Conservation (phyloP, 169 alveolate genomes). For the Plasmodium knowlesi region DNA sequence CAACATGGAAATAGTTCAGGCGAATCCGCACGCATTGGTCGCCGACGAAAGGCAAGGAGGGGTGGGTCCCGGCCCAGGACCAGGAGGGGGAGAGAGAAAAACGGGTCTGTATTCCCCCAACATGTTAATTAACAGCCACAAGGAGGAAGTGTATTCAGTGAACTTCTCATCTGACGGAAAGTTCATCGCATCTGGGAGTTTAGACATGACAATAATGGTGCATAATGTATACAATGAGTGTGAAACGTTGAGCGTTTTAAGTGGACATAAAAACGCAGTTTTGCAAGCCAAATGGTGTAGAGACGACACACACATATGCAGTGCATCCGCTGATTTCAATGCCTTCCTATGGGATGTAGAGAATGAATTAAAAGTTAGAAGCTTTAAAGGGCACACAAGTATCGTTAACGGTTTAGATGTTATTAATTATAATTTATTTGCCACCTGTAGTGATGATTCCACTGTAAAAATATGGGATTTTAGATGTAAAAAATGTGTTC, state of each 20-base stretch:
- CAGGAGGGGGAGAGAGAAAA: slow-evolving; percentile 44
- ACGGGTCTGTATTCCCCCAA: slow-evolving; percentile 77
- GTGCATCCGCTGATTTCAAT: slow-evolving; percentile 89
- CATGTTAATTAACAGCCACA: slow-evolving; percentile 85
- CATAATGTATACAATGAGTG: slow-evolving; percentile 89
- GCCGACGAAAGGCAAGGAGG: background rate
- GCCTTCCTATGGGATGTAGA: slow-evolving; percentile 90
- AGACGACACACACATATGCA: slow-evolving; percentile 80
- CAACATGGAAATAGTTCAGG: background rate
- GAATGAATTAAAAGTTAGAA: slow-evolving; percentile 78
- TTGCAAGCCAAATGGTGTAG: slow-evolving; percentile 86
- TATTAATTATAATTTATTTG: slow-evolving; percentile 80
- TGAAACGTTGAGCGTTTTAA: slow-evolving; percentile 83
- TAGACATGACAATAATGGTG: slow-evolving; percentile 80
- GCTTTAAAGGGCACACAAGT: slow-evolving; percentile 77
- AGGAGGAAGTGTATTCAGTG: slow-evolving; percentile 86
- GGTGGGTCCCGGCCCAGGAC: background rate
- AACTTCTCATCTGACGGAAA: slow-evolving; percentile 89
- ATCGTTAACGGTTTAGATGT: slow-evolving; percentile 4
- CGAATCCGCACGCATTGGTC: background rate
- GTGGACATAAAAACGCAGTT: slow-evolving; percentile 91
- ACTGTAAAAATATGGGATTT: slow-evolving; percentile 88
- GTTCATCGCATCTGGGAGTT: slow-evolving; percentile 86
- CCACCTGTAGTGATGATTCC: slow-evolving; percentile 89
- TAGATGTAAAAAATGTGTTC: slow-evolving; percentile 77